Conservation (phyloP, 306 rosid species). For the Citrullus mucosospermus region DNA sequence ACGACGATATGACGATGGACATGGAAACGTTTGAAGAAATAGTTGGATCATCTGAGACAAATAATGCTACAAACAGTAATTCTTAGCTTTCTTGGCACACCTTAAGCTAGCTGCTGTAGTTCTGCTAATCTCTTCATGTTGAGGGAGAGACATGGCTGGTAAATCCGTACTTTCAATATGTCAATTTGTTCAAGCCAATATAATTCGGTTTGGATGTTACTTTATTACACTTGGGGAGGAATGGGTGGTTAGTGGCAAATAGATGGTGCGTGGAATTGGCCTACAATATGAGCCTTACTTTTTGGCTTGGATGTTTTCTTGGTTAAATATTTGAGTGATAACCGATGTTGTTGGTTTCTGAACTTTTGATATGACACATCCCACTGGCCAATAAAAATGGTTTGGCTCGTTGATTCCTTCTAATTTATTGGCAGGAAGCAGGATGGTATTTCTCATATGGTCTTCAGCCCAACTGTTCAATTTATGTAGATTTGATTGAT, state of each 20-base stretch:
- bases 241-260: neutral
- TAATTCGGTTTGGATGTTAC: neutral
- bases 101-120: neutral
- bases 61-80: slow-evolving; percentile 29
- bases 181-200: neutral
- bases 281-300: neutral
- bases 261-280: neutral
- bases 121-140: neutral
- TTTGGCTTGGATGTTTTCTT: neutral
- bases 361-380: neutral
- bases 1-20: slow-evolving; percentile 65
- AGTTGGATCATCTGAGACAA: slow-evolving; percentile 45
- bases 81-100: slow-evolving; percentile 9
- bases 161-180: neutral
- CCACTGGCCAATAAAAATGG: neutral
- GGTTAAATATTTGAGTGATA: neutral
- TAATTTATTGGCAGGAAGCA: neutral
- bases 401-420: neutral
- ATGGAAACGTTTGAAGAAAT: slow-evolving; percentile 46
- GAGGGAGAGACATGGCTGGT: slow-evolving; percentile 4
- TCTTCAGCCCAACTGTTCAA: neutral
- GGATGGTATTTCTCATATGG: neutral
- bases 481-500: neutral
- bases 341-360: neutral
- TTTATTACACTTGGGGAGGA: neutral